Evolutionary conservation across 2,329 filamentous ascomycete genomes (phyloP), one percentile per base, ranked within the genome.

Genomic region (Ophiostoma angusticollis): DNA sequence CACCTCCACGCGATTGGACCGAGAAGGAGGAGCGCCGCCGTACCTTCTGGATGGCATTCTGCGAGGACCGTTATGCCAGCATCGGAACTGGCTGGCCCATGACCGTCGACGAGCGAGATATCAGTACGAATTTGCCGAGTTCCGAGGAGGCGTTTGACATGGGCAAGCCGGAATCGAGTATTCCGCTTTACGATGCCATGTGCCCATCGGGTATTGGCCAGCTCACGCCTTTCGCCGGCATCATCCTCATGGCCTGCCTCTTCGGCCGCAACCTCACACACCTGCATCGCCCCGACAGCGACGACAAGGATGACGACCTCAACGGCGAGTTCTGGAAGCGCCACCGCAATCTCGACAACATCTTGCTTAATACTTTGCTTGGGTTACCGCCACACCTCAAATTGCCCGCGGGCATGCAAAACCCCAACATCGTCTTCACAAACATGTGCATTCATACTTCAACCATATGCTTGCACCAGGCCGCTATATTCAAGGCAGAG

Each of bases 371-470:
- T 54, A 93, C 83, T 0, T 80, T 84, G 0, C 70, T 96, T 14
- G 80, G 79, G 29, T 65, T 96, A n/a, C 89, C 91, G 0, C 69
- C 74, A 24, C 70, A 82, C 47, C 68, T 96, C 23, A 84, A 89
- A 49, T 65, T 96, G 23, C 86, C 91, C 0, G 62, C 64, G 13
- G 85, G 84, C 1, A 62, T 94, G 24, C 63, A 68, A 13, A 81
- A 87, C 52, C 72, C 86, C 4, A 96, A 95, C 47, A 77, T 89
- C 39, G 77, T 96, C 5, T 96, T 95, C 56, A 77, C 83, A 41
- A 96, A 96, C 52, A 94, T 98, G 85, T 86, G 84, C 54, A 85
- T 98, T 23, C 87, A 96, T 56, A 94, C 91, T 0, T 93, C 87
- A 1, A 86, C 85, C 2, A 96, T 98, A 39, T 96, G 89, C 57